Evolutionary conservation across 208 protist genomes (phyloP), one percentile per base, ranked within the genome.

Genomic region (Kentomonas sorsogonicus): DNA sequence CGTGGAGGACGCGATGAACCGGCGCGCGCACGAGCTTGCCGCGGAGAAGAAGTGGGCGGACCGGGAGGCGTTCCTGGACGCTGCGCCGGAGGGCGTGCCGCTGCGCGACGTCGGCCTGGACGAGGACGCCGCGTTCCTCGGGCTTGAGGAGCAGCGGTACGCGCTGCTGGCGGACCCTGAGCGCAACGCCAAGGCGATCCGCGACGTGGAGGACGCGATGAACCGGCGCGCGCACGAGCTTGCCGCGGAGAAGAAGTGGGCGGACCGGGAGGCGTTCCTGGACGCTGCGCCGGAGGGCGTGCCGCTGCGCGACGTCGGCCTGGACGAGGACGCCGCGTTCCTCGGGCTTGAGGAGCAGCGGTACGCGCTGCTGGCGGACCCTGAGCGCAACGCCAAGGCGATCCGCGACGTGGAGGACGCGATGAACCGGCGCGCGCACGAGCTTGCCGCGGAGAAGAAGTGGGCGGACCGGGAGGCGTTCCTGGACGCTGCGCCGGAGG

Each of bases 371-470:
- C 33, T 36, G 33, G 11, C 5, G 33, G 11, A 36, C 11, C 33
- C 33, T 11, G 33, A 36, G 11, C 5, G 11, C 7, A 36, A 36
- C 33, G 33, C 7, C 5, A 36, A 11, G 33, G 33, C 7, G 7
- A 36, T 36, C 11, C 7, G 5, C 7, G 33, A 36, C 33, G 33
- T 36, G 33, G 33, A 78, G 53, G 72, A 76, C 18, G 56, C 63
- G 34, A 70, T 91, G 50, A 83, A 79, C 46, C 53, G 69, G 25
- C 70, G 76, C 34, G 77, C 62, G 11, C 50, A 71, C 27, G 69
- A 69, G 47, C 64, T 90, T 1, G 81, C 78, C 3, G 26, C 23
- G 16, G 71, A 57, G 30, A 60, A 61, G 52, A 74, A 79, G 63
- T 58, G 59, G 54, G 38, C 25, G 20, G 55, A 73, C 41, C 79